These are phyloP conservation scores for Pyrrhoderma lamaoense DNA, from an alignment of 1,284 basidiomycete species.

Conservation along the genomic window DNA sequence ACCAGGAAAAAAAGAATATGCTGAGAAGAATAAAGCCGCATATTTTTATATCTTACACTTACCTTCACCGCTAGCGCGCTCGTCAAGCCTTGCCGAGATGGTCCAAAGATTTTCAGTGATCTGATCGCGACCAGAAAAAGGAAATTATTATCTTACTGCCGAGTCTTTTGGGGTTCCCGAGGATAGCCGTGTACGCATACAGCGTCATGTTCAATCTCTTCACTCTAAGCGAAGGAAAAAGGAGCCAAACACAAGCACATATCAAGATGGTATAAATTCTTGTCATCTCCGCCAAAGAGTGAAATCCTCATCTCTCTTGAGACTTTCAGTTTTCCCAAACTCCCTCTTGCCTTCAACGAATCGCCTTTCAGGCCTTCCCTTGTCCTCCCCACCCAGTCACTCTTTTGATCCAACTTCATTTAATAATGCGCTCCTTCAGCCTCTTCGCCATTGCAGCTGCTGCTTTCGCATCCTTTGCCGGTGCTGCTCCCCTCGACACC, in stretches of 20 bases:
- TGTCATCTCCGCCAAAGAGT: not conserved
- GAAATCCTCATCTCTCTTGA: not conserved
- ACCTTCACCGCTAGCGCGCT: too few relatives aligned
- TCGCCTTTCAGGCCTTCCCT: not conserved
- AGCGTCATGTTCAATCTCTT: not conserved
- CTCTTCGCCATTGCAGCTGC: constrained; percentile 15
- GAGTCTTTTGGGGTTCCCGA: too few relatives aligned
- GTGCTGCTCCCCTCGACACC: constrained; percentile 5
- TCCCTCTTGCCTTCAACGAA: not conserved
- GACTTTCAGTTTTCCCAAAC: not conserved
- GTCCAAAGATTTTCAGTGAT: too few relatives aligned
- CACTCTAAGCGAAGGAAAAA: not conserved
- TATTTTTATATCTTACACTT: too few relatives aligned
- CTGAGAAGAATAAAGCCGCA: too few relatives aligned
- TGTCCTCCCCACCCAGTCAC: constrained; percentile 3
- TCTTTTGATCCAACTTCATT: constrained; percentile 12
- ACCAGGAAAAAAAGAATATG: too few relatives aligned
- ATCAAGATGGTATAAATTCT: too few relatives aligned
- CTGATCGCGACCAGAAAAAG: too few relatives aligned
- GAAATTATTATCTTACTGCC: too few relatives aligned
- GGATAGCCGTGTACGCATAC: too few relatives aligned
- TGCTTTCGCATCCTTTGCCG: constrained; percentile 10
- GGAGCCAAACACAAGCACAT: not conserved
- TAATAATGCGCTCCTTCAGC: constrained; percentile 13
- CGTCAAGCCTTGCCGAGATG: too few relatives aligned